A percentile compares a stretch with the other conserved stretches of the same genome.
Evolutionary conservation across 140 eudicot species (phyloP).

Genomic region (Anethum foeniculum): DNA sequence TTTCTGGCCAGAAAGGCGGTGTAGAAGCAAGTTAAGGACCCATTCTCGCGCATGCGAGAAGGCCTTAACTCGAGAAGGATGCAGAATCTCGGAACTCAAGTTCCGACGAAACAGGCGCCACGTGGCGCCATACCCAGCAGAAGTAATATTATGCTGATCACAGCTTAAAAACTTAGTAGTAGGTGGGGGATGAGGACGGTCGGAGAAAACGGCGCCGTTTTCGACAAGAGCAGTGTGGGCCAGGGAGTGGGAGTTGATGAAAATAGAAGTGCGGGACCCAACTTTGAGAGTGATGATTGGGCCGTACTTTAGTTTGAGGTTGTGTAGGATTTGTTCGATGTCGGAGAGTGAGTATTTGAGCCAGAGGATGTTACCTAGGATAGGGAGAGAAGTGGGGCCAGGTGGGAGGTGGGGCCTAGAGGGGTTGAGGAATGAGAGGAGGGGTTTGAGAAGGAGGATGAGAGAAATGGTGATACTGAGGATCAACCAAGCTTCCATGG

Average conservation of each 20-base stretch:
- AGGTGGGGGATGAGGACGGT: slow-evolving; percentile 30
- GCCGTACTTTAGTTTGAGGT: slow-evolving; percentile 25
- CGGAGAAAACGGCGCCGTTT: slow-evolving; percentile 29
- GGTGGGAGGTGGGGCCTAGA: slow-evolving; percentile 27
- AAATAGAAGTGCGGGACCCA: slow-evolving; percentile 24
- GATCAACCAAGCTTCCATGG: slow-evolving; percentile 21
- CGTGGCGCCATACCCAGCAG: slow-evolving; percentile 28
- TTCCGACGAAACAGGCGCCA: slow-evolving; percentile 46
- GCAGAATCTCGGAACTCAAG: slow-evolving; percentile 33
- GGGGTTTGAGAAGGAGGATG: slow-evolving; percentile 14
- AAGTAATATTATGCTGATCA: slow-evolving; percentile 25
- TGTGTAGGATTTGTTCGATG: slow-evolving; percentile 20
- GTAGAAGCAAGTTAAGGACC: slow-evolving; percentile 29
- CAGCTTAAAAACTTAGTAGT: not conserved
- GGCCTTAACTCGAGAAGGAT: slow-evolving; percentile 31
- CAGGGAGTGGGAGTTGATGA: slow-evolving; percentile 17
- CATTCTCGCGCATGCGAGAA: slow-evolving; percentile 37
- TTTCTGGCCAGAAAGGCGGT: slow-evolving; percentile 14
- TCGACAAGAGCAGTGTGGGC: slow-evolving; percentile 27
- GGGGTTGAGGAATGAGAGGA: not conserved
- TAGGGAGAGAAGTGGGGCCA: slow-evolving; percentile 22
- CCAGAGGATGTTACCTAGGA: slow-evolving; percentile 21
- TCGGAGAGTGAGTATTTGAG: slow-evolving; percentile 15
- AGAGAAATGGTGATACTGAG: not conserved
- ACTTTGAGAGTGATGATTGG: slow-evolving; percentile 26